A percentile compares a stretch with the other conserved stretches of the same genome.
Conservation (phyloP, 1,284 basidiomycete genomes). For the Ganoderma boninense region DNA sequence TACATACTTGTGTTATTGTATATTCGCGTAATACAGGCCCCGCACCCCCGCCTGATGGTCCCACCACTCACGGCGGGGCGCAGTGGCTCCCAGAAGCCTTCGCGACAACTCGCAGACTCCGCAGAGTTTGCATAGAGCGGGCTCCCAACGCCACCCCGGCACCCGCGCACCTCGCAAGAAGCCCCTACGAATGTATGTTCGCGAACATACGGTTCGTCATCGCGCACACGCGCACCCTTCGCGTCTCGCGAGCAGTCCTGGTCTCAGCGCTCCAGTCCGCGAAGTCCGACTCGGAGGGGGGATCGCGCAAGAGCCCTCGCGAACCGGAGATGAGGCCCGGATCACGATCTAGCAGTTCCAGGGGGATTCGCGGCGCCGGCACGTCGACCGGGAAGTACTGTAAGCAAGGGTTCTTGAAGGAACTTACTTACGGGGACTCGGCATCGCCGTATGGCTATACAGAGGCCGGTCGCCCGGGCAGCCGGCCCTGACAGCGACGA, state of each 20-base stretch:
- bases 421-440: constrained; percentile 2
- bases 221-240: neutral
- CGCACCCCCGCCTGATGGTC: neutral
- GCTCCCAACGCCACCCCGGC: neutral
- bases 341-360: neutral
- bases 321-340: neutral
- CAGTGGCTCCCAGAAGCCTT: neutral
- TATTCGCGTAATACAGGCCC: constrained; percentile 5
- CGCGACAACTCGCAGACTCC: neutral
- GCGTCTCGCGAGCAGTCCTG: too few species aligned
- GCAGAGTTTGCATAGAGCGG: neutral
- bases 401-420: too few species aligned
- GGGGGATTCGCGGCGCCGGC: neutral
- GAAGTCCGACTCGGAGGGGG: neutral
- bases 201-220: neutral
- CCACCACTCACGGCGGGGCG: constrained; percentile 2
- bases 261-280: too few species aligned
- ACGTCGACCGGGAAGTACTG: neutral
- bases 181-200: neutral
- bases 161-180: neutral
- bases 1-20: neutral
- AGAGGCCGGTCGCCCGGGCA: neutral
- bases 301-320: constrained; percentile 1
- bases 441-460: neutral
- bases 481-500: neutral